Conservation (phyloP, 805 yeast species). For the Teunomyces pallodes region DNA sequence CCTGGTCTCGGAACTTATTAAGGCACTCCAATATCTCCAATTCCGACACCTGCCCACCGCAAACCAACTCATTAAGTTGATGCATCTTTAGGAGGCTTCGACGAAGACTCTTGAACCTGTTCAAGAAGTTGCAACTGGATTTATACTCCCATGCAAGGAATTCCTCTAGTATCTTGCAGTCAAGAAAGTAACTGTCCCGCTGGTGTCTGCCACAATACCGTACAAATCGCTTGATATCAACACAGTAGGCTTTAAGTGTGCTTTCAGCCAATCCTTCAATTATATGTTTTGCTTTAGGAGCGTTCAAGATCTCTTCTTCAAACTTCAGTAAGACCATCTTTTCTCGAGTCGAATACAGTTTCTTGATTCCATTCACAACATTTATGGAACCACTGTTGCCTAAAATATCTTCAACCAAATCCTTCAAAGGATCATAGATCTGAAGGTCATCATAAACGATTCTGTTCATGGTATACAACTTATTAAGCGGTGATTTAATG, state of each 20-base stretch:
- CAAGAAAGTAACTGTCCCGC: not conserved
- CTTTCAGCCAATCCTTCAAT: conserved; percentile 2
- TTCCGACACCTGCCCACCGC: not conserved
- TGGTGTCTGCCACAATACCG: conserved; percentile 1
- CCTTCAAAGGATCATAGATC: conserved; percentile 1
- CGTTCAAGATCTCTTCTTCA: not conserved
- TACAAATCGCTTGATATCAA: conserved; percentile 4
- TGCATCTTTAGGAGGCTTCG: conserved; percentile 4
- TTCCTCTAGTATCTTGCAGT: not conserved
- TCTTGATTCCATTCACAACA: not conserved
- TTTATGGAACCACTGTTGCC: not conserved
- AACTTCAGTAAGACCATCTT: not conserved
- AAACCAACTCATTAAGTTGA: conserved; percentile 3
- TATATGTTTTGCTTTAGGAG: not conserved
- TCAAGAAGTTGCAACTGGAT: not conserved
- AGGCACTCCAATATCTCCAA: not conserved
- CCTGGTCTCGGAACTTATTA: not conserved
- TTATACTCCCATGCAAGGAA: not conserved
- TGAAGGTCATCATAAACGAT: conserved; percentile 1
- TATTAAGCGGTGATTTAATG: conserved; percentile 5
- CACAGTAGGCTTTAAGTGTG: conserved; percentile 4
- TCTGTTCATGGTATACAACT: conserved; percentile 4
- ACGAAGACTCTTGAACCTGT: conserved; percentile 5
- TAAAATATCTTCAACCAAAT: conserved; percentile 2
- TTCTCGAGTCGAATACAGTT: not conserved